Evolutionary conservation across 2,329 filamentous ascomycete species (phyloP).

Genomic region (Graphilbum ipis-grandicollis): DNA sequence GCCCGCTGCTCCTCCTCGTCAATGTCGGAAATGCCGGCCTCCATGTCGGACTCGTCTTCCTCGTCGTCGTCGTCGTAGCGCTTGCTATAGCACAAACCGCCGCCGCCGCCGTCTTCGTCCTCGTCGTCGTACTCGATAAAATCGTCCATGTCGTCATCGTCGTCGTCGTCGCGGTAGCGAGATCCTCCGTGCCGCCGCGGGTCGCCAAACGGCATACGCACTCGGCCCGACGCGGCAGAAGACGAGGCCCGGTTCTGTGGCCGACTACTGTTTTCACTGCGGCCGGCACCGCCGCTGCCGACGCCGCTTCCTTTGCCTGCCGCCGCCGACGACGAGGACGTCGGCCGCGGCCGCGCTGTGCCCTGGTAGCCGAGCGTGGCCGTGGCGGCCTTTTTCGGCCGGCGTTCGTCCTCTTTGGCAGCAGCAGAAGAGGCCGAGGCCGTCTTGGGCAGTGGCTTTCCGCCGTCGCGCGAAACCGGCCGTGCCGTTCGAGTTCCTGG

Average conservation of each 20-base stretch:
- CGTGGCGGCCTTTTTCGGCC: conserved; percentile 40
- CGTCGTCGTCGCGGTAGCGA: conserved; percentile 44
- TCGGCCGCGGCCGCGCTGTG: conserved; percentile 40
- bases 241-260: too few relatives aligned
- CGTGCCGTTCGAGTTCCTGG: too few relatives aligned
- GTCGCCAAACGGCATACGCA: conserved; percentile 5
- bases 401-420: conserved; percentile 37
- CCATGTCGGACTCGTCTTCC: conserved; percentile 59
- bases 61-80: conserved; percentile 12
- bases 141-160: conserved; percentile 40
- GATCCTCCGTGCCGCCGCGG: conserved; percentile 15
- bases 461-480: background rate
- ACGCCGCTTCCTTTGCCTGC: background rate
- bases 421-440: too few relatives aligned
- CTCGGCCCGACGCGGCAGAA: background rate
- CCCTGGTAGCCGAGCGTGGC: conserved; percentile 50
- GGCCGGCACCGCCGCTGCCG: background rate
- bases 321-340: conserved; percentile 18
- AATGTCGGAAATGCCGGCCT: conserved; percentile 57
- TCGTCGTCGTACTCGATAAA: conserved; percentile 46
- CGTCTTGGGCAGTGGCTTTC: too few relatives aligned
- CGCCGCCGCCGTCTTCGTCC: conserved; percentile 21
- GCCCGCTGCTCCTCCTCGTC: conserved; percentile 53
- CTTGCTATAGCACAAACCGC: background rate
- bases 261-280: background rate